Conservation (phyloP, 345 rosid genomes). For the Eucalyptus pumila region DNA sequence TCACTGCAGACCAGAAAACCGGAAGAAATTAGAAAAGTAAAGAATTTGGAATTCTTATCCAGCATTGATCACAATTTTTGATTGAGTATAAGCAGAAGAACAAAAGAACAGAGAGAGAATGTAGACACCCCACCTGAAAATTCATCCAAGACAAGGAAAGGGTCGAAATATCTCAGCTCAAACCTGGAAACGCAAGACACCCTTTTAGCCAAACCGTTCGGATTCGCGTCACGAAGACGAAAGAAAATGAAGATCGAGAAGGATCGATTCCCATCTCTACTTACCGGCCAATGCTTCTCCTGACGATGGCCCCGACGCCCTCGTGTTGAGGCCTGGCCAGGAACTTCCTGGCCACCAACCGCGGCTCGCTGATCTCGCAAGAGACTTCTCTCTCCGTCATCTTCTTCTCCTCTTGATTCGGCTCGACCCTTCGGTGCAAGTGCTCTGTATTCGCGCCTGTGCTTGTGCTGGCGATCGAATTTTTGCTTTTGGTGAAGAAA, state of each 20-base stretch:
- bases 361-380: conserved; percentile 11
- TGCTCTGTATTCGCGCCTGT: background rate
- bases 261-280: background rate
- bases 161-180: conserved; percentile 80
- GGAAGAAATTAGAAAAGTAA: background rate
- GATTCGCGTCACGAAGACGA: background rate
- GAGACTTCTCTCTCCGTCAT: background rate
- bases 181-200: conserved; percentile 29
- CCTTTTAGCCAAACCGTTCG: background rate
- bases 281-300: conserved; percentile 94
- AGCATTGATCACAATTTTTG: background rate
- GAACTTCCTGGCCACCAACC: conserved; percentile 58
- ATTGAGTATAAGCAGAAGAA: background rate
- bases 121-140: conserved; percentile 54
- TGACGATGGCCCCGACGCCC: conserved; percentile 80
- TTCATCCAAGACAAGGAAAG: conserved; percentile 77
- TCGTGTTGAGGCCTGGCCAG: conserved; percentile 84
- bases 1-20: conserved; percentile 18
- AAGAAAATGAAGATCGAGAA: background rate
- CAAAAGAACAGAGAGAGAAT: background rate
- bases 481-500: background rate
- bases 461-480: background rate
- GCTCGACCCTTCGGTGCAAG: background rate
- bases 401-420: background rate
- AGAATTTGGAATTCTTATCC: background rate